A percentile compares a stretch with the other conserved stretches of the same genome.
These are phyloP conservation scores for Rhizopus delemar DNA, from an alignment of 371 early-diverging fungal genomes.

Conservation along the genomic window DNA sequence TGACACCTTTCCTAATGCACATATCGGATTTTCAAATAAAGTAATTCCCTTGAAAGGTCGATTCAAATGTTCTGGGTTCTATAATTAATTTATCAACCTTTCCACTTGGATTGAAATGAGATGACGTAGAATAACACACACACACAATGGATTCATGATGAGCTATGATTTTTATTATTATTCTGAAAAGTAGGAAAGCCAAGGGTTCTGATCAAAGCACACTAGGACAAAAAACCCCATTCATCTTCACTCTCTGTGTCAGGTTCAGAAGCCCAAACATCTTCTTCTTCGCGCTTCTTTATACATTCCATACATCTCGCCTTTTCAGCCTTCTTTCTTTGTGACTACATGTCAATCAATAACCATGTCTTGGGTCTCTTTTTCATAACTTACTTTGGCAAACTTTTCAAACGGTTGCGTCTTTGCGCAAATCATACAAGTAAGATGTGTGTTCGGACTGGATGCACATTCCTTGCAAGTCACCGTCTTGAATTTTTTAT, in stretches of 20 bases:
- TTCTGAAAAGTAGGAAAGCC: no score
- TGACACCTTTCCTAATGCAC: no score
- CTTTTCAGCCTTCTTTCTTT: slow-evolving; percentile 49
- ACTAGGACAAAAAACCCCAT: slow-evolving; percentile 6
- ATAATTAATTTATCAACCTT: background rate
- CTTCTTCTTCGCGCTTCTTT: slow-evolving; percentile 53
- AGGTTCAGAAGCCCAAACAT: slow-evolving; percentile 46
- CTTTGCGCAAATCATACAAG: slow-evolving; percentile 49
- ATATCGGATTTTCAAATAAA: no score
- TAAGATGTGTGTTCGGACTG: slow-evolving; percentile 33
- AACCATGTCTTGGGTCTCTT: background rate
- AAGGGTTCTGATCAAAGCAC: no score
- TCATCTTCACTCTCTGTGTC: slow-evolving; percentile 39
- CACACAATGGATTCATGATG: no score
- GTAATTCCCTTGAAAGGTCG: no score
- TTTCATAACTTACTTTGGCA: slow-evolving; percentile 40
- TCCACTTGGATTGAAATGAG: background rate
- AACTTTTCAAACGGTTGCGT: slow-evolving; percentile 43
- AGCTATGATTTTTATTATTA: no score
- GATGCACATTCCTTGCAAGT: slow-evolving; percentile 55
- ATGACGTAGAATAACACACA: no score
- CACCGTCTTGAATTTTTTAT: slow-evolving; percentile 40
- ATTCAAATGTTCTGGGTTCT: background rate
- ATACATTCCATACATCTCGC: slow-evolving; percentile 52
- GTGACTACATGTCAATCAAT: slow-evolving; percentile 30